Base-by-base conservation (phyloP, 2,329 filamentous ascomycete genomes). In the Aspergillus japonicus region DNA sequence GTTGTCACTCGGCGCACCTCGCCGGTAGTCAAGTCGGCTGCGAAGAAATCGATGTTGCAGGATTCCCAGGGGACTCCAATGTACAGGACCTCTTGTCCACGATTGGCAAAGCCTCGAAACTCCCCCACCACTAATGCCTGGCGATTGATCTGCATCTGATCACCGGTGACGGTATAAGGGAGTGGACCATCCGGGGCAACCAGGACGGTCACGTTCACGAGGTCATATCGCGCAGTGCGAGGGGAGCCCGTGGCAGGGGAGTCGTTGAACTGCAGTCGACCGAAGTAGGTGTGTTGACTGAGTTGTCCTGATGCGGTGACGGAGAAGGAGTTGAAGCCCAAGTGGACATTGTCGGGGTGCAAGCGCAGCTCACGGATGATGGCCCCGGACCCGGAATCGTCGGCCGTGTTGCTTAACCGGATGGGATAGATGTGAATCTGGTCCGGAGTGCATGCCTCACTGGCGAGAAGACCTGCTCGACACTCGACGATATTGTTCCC, bases 31-130 rank as follows among this genome's bases (percentile, higher is more conserved):
- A 81, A 56, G 52, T 81, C 66, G 7, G 72, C 72, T 2, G 78
- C 78, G 56, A 75, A 81, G 6, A 81, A 62, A 59, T 82, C 80
- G 58, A 81, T 77, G 53, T 81, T 82, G 62, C 66, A 75, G 1
- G 79, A 77, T 64, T 82, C 79, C 7, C 54, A 54, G 0, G 77
- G 66, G 52, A 68, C 69, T 1, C 79, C 79, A 7, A 81, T 67
- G 64, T 80, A 81, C 0, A 71, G 73, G 16, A 80, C 68, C 60
- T 81, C 78, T 7, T 71, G 67, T 0, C 79, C 78, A 3, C 66
- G 70, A 6, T 79, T 79, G 10, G 62, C 78, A 62, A 81, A 82
- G 7, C 79, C 78, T 11, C 80, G 76, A 1, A 81, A 68, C 66
- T 82, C 79, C 5, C 79, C 80, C 0, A 81, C 71, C 2, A 61